These are phyloP conservation scores for Hirsutella minnesotensis DNA, from an alignment of 2,329 filamentous ascomycete species.

Conservation along the genomic window DNA sequence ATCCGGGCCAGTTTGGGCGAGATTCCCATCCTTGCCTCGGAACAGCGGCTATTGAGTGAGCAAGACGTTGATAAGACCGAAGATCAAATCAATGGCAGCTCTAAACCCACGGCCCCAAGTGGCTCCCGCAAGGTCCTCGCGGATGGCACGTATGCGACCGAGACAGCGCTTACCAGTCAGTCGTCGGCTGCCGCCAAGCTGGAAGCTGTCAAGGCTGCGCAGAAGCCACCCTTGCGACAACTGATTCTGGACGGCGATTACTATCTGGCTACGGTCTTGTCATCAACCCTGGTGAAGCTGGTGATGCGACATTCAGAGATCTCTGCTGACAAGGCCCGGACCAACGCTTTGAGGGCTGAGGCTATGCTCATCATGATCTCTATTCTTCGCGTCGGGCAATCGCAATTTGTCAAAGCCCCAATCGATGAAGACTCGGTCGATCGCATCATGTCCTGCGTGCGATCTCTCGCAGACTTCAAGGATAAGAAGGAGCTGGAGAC, in stretches of 20 bases:
- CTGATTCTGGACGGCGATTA: constrained; percentile 96
- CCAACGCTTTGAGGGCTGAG: constrained; percentile 87
- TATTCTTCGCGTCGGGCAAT: constrained; percentile 93
- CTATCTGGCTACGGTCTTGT: constrained; percentile 89
- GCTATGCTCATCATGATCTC: constrained; percentile 99
- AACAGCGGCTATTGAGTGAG: constrained; percentile 83
- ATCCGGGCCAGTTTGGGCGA: constrained; percentile 90
- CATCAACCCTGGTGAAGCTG: constrained; percentile 88
- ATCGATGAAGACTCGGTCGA: constrained; percentile 99
- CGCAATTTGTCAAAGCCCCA: constrained; percentile 93
- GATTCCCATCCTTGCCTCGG: constrained; percentile 90
- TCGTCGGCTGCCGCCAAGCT: constrained; percentile 81
- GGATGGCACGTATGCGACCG: constrained; percentile 94
- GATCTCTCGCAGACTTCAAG: constrained; percentile 80
- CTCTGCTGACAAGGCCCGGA: constrained; percentile 72
- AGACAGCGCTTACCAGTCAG: constrained; percentile 88
- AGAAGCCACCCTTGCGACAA: constrained; percentile 89
- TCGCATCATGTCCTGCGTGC: constrained; percentile 93
- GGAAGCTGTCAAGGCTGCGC: constrained; percentile 91
- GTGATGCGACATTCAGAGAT: constrained; percentile 97
- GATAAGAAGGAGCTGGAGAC: constrained; percentile 83
- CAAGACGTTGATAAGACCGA: constrained; percentile 57
- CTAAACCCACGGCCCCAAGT: constrained; percentile 62
- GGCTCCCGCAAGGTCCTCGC: constrained; percentile 87
- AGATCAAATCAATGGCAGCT: constrained; percentile 66